Evolutionary conservation across 495 filamentous ascomycete species (phyloP).

Genomic region (Letharia lupina): DNA sequence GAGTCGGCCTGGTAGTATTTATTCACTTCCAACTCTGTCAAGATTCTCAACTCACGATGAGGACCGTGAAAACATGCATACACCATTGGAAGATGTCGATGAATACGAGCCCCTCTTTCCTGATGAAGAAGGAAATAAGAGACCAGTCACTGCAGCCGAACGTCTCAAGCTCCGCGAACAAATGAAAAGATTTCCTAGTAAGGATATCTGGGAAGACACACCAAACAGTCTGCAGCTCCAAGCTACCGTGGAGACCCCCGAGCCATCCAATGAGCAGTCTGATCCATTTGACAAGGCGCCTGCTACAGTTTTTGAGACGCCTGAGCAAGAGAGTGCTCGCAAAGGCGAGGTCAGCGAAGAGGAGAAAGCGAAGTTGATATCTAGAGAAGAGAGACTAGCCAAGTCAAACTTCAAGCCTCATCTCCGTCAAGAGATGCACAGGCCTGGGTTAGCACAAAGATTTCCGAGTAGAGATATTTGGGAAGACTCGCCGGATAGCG

Average conservation of each 20-base stretch:
- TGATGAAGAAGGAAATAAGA: conserved; percentile 63
- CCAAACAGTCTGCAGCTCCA: conserved; percentile 78
- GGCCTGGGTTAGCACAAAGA: conserved; percentile 54
- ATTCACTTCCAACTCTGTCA: conserved; percentile 37
- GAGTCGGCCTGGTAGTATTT: conserved; percentile 62
- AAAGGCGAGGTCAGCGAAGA: conserved; percentile 40
- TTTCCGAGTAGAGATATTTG: conserved; percentile 95
- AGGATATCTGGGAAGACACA: conserved; percentile 95
- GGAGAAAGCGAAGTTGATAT: conserved; percentile 40
- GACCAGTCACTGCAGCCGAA: conserved; percentile 48
- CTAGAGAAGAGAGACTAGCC: conserved; percentile 39
- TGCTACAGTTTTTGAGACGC: conserved; percentile 41
- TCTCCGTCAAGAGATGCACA: conserved; percentile 34
- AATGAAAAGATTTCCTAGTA: conserved; percentile 76
- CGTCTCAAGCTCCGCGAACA: conserved; percentile 55
- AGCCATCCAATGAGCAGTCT: conserved; percentile 41
- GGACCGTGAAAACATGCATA: conserved; percentile 46
- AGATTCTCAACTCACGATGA: conserved; percentile 44
- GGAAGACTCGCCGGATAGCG: conserved; percentile 87
- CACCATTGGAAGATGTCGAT: conserved; percentile 79
- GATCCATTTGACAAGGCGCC: conserved; percentile 27
- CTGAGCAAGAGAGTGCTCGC: conserved; percentile 47
- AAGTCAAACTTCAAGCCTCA: conserved; percentile 37
- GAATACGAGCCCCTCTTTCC: conserved; percentile 95
- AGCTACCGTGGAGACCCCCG: conserved; percentile 77